Conservation (phyloP, 805 yeast genomes). For the Metschnikowia similis region DNA sequence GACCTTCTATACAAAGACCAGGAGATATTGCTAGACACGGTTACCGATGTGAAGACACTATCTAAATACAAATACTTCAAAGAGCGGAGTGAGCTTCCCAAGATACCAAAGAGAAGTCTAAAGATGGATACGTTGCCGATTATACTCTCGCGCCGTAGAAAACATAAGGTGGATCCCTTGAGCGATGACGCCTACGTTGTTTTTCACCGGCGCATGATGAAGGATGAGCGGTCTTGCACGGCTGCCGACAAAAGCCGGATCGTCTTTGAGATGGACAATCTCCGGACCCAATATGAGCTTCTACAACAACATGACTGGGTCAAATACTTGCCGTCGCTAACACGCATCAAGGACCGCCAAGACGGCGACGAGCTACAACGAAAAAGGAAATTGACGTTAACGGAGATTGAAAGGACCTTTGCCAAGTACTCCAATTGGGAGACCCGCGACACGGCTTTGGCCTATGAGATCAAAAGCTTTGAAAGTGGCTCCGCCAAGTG, state of each 20-base stretch:
- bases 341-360: conserved; percentile 44
- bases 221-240: conserved; percentile 59
- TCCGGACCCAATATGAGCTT: conserved; percentile 41
- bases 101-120: neutral
- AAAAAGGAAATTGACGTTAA: conserved; percentile 51
- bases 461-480: conserved; percentile 19
- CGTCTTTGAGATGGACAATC: conserved; percentile 53
- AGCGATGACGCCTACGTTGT: conserved; percentile 38
- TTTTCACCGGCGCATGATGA: conserved; percentile 57
- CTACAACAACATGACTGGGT: conserved; percentile 45
- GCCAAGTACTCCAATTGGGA: conserved; percentile 38
- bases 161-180: conserved; percentile 36
- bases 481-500: conserved; percentile 3
- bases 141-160: conserved; percentile 20
- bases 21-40: conserved; percentile 15
- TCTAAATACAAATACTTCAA: conserved; percentile 13
- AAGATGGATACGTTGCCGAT: neutral
- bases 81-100: conserved; percentile 7
- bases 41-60: conserved; percentile 1
- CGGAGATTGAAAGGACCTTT: conserved; percentile 40
- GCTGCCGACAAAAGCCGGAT: conserved; percentile 51
- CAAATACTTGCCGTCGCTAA: conserved; percentile 41
- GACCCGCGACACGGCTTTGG: conserved; percentile 25
- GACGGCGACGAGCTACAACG: conserved; percentile 48
- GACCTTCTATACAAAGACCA: conserved; percentile 20